Conservation (phyloP, 768 basidiomycete genomes). For the Pleurotus cornucopiae region DNA sequence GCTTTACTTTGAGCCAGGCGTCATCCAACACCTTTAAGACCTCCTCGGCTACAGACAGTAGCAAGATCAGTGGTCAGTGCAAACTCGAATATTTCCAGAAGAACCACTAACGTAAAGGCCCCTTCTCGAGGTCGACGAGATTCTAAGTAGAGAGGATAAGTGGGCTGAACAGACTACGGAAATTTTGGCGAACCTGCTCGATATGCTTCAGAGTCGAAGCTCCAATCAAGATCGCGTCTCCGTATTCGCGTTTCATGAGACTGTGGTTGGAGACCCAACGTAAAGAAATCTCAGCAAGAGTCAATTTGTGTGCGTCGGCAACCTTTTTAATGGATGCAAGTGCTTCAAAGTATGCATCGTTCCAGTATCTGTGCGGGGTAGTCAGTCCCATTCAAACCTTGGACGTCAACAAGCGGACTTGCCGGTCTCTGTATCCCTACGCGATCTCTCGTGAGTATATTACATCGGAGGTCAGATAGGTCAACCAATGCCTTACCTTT, state of each 20-base stretch:
- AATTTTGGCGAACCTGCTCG: constrained; percentile 31
- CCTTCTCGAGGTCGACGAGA: constrained; percentile 49
- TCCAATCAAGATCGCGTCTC: constrained; percentile 60
- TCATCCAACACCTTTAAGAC: constrained; percentile 45
- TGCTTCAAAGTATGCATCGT: constrained; percentile 47
- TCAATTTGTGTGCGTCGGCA: constrained; percentile 41
- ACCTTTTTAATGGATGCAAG: constrained; percentile 38
- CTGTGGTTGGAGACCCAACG: constrained; percentile 62
- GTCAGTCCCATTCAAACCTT: background rate
- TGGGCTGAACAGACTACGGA: background rate
- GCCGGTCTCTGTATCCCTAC: background rate
- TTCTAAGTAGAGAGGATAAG: constrained; percentile 25
- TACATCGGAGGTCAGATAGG: background rate
- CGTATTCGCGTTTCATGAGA: constrained; percentile 38
- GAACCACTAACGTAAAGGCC: constrained; percentile 41
- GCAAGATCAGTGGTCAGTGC: background rate
- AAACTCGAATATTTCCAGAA: background rate
- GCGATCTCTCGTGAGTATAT: background rate
- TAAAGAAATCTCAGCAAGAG: constrained; percentile 50
- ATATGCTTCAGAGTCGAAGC: constrained; percentile 55
- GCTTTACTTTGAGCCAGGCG: constrained; percentile 42
- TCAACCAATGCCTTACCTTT: constrained; percentile 22
- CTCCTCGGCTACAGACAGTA: constrained; percentile 33
- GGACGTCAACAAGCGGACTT: background rate
- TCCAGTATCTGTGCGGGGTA: constrained; percentile 41